phyloP scores from a whole-genome alignment of 495 filamentous ascomycete species.

The Penicillium pulvis region DNA sequence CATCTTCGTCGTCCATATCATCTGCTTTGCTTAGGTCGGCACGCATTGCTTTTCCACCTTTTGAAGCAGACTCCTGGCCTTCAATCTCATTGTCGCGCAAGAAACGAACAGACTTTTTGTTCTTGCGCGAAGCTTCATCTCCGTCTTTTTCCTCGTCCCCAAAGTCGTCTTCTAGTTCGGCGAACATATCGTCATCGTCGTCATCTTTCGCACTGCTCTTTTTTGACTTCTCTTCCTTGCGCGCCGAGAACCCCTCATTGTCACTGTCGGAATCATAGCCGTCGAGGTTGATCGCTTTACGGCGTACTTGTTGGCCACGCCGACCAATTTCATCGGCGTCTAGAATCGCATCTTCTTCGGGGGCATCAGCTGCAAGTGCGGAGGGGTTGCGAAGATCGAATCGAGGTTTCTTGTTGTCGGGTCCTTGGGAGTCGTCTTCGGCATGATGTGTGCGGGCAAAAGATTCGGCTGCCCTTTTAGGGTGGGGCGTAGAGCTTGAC shows the following conservation, averaged over 20 bases:
- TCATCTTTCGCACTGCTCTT: conserved; percentile 46
- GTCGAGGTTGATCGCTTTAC: conserved; percentile 91
- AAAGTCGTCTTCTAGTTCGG: conserved; percentile 66
- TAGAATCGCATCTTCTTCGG: conserved; percentile 77
- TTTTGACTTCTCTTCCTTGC: conserved; percentile 61
- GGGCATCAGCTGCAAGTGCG: conserved; percentile 75
- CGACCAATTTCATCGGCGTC: conserved; percentile 92
- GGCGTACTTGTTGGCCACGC: conserved; percentile 74
- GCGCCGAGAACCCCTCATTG: conserved; percentile 81
- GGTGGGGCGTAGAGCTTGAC: conserved; percentile 67
- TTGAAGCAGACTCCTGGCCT: conserved; percentile 77
- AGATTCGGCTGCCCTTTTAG: conserved; percentile 80
- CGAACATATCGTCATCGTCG: conserved; percentile 88
- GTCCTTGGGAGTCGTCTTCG: conserved; percentile 50
- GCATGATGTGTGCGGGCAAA: conserved; percentile 72
- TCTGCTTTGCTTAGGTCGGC: conserved; percentile 54
- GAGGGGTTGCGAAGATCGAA: conserved; percentile 96
- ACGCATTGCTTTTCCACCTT: conserved; percentile 67
- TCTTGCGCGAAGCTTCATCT: conserved; percentile 55
- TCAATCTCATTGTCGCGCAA: conserved; percentile 76
- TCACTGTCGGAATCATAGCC: conserved; percentile 96
- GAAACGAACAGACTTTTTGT: conserved; percentile 79
- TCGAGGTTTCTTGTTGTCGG: conserved; percentile 76
- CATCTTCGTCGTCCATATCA: conserved; percentile 39
- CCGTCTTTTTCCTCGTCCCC: conserved; percentile 54